Conservation (phyloP, 768 basidiomycete genomes). For the Russula dissimulans region DNA sequence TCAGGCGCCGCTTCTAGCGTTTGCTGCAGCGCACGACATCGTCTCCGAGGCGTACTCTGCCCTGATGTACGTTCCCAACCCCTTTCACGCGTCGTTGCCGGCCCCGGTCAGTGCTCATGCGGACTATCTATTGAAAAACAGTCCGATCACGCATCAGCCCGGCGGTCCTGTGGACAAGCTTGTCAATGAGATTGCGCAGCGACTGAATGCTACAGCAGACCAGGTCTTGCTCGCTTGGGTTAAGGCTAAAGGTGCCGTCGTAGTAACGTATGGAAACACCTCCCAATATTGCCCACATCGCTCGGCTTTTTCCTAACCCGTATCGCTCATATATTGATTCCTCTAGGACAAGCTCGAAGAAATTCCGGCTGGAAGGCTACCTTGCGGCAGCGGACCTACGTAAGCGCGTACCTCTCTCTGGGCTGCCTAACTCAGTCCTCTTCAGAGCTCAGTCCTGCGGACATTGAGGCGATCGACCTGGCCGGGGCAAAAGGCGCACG, state of each 20-base stretch:
- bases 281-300: too few relatives aligned
- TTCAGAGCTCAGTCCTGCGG: constrained; percentile 40
- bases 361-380: constrained; percentile 57
- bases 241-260: constrained; percentile 56
- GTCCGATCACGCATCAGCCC: constrained; percentile 49
- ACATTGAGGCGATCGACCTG: constrained; percentile 46
- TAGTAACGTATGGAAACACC: constrained; percentile 42
- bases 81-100: background rate
- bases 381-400: constrained; percentile 56
- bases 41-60: constrained; percentile 65
- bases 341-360: constrained; percentile 54
- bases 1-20: constrained; percentile 50
- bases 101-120: background rate
- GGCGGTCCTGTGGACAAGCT: constrained; percentile 60
- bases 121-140: constrained; percentile 19
- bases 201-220: constrained; percentile 44
- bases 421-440: background rate
- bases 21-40: constrained; percentile 47
- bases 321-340: background rate
- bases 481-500: constrained; percentile 40
- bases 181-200: constrained; percentile 42
- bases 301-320: too few relatives aligned
- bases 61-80: constrained; percentile 38
- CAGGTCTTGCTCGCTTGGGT: constrained; percentile 69
- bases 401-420: constrained; percentile 23